Conservation (phyloP, 2,329 filamentous ascomycete genomes). For the Epichloe typhina region DNA sequence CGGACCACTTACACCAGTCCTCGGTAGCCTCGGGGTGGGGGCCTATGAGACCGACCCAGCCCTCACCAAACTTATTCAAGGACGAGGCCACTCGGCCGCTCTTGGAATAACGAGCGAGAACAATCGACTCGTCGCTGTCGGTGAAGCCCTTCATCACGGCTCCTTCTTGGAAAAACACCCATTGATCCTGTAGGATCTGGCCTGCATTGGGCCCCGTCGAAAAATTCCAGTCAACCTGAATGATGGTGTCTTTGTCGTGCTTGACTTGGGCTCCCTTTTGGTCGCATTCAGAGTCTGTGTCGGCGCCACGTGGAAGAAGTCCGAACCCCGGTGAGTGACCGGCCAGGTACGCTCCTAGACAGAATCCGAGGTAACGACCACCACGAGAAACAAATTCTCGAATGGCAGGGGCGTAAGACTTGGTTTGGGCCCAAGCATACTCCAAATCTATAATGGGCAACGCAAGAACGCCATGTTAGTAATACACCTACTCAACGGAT, state of each 20-base stretch:
- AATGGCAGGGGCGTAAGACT: slow-evolving; percentile 8
- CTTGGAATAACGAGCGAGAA: slow-evolving; percentile 13
- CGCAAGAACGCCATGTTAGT: neutral
- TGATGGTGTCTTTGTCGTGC: slow-evolving; percentile 10
- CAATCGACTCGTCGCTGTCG: slow-evolving; percentile 4
- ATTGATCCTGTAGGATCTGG: slow-evolving; percentile 7
- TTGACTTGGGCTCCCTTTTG: slow-evolving; percentile 10
- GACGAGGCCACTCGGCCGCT: slow-evolving; percentile 13
- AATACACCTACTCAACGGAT: neutral
- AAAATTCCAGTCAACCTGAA: slow-evolving; percentile 15
- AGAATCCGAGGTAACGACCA: slow-evolving; percentile 16
- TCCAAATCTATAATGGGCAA: slow-evolving; percentile 8
- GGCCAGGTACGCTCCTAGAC: slow-evolving; percentile 16
- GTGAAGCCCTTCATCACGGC: slow-evolving; percentile 10
- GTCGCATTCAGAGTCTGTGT: slow-evolving; percentile 8
- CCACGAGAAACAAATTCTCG: slow-evolving; percentile 12
- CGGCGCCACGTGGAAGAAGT: slow-evolving; percentile 9
- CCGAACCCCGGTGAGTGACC: slow-evolving; percentile 11
- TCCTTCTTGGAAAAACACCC: slow-evolving; percentile 18
- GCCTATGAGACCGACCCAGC: slow-evolving; percentile 14
- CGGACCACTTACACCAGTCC: slow-evolving; percentile 13
- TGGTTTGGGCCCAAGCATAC: slow-evolving; percentile 9
- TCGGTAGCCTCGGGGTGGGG: slow-evolving; percentile 15
- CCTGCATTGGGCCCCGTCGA: slow-evolving; percentile 8
- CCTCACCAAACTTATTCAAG: slow-evolving; percentile 12